These are phyloP conservation scores for Mortierella alpina DNA, from an alignment of 192 early-diverging fungal species.

Conservation along the genomic window DNA sequence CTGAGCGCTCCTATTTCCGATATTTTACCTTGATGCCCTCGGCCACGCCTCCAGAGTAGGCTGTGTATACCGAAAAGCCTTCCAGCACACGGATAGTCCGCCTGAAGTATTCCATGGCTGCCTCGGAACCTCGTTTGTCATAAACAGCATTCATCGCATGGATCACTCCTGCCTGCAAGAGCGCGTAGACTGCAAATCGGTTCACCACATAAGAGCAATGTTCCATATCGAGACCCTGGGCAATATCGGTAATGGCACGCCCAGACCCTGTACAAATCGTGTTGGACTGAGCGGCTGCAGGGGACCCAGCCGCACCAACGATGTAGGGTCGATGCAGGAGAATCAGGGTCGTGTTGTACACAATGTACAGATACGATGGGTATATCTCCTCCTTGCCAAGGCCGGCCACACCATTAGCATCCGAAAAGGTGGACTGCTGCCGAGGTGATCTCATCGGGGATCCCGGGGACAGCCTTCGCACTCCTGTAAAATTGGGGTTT, in stretches of 20 bases:
- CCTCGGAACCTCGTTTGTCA: conserved; percentile 43
- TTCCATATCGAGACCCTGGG: conserved; percentile 30
- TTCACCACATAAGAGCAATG: conserved; percentile 42
- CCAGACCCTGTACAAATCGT: conserved; percentile 51
- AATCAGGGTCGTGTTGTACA: conserved; percentile 58
- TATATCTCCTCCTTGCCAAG: conserved; percentile 34
- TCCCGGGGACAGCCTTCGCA: conserved; percentile 14
- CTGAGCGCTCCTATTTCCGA: background rate
- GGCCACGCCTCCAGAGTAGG: conserved; percentile 37
- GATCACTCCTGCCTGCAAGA: conserved; percentile 49
- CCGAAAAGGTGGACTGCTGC: background rate
- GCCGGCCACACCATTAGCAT: background rate
- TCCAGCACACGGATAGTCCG: conserved; percentile 33
- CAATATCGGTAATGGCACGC: conserved; percentile 50
- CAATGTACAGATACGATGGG: conserved; percentile 50
- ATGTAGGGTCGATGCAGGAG: conserved; percentile 64
- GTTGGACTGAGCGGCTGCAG: conserved; percentile 44
- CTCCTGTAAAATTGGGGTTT: conserved; percentile 13
- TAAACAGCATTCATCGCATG: conserved; percentile 47
- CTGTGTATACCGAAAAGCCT: conserved; percentile 15
- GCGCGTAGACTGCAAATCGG: conserved; percentile 45
- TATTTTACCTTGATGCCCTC: conserved; percentile 51
- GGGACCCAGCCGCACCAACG: conserved; percentile 50
- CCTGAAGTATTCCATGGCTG: conserved; percentile 41
- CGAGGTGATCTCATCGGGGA: conserved; percentile 19